A percentile compares a stretch with the other conserved stretches of the same genome.
Evolutionary conservation across 1,284 basidiomycete genomes (phyloP).

Genomic region (Trichosporon coremiiforme): DNA sequence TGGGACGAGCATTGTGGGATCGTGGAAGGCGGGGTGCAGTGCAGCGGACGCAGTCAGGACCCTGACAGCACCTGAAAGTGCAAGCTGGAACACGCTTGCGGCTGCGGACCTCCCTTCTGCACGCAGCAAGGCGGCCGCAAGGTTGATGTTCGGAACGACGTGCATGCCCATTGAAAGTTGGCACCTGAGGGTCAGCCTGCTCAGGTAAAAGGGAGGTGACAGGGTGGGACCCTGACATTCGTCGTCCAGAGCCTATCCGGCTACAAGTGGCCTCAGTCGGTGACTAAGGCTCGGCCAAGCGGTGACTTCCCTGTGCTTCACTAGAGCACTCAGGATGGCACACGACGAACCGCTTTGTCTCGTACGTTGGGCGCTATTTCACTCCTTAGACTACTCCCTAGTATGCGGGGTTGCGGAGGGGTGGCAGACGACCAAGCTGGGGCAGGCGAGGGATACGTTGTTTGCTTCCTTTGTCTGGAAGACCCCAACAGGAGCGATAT

Average conservation of each 20-base stretch:
- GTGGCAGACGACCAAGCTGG: not conserved
- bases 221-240: not conserved
- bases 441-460: not conserved
- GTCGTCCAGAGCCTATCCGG: conserved; percentile 1
- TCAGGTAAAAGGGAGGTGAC: no score
- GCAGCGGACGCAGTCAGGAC: not conserved
- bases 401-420: not conserved
- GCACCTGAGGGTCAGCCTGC: not conserved
- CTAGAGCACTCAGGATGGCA: not conserved
- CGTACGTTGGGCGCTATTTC: conserved; percentile 4
- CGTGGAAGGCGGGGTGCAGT: not conserved
- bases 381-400: not conserved
- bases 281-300: conserved; percentile 5
- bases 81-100: conserved; percentile 1
- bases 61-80: not conserved
- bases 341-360: not conserved
- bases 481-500: not conserved
- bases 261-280: not conserved
- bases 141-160: not conserved
- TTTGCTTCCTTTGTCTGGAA: not conserved
- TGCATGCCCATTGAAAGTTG: not conserved
- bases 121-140: no score
- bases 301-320: not conserved
- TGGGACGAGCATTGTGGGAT: not conserved
- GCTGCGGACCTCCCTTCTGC: not conserved